phyloP scores from a whole-genome alignment of 2,329 filamentous ascomycete genomes.

The Ascochyta clinopodiicola region DNA sequence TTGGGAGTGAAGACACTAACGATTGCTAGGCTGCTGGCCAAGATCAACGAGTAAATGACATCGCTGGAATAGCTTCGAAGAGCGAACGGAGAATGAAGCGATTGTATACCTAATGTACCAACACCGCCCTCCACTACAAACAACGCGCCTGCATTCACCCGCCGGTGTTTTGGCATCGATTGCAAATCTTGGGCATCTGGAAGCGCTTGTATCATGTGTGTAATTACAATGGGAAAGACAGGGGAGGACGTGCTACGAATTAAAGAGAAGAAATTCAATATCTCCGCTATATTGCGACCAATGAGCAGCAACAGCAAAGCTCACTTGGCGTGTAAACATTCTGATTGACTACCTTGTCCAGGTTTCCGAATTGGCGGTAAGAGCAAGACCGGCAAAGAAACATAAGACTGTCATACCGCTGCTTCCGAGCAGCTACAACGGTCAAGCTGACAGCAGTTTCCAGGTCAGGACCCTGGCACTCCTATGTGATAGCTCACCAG shows the following conservation, averaged over 20 bases:
- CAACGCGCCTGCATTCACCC: conserved; percentile 36
- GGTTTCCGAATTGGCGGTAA: too few species aligned
- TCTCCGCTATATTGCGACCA: conserved; percentile 22
- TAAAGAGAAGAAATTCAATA: conserved; percentile 23
- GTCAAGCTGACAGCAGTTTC: too few species aligned
- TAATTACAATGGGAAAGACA: conserved; percentile 16
- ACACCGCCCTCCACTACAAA: conserved; percentile 24
- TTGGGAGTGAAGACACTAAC: background rate
- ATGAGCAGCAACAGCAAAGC: too few species aligned
- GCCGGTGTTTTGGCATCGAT: conserved; percentile 40
- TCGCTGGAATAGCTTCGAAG: too few species aligned
- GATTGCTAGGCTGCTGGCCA: conserved; percentile 80
- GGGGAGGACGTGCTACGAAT: conserved; percentile 8
- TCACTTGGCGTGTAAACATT: too few species aligned
- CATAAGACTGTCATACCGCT: too few species aligned
- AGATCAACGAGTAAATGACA: conserved; percentile 87
- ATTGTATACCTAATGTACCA: conserved; percentile 42
- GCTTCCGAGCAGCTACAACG: too few species aligned
- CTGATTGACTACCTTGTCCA: too few species aligned
- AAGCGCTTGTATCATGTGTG: conserved; percentile 17
- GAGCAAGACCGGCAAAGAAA: too few species aligned
- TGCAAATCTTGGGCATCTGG: conserved; percentile 15
- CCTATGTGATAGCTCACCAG: conserved; percentile 22
- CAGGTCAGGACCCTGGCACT: too few species aligned
- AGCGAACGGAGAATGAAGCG: background rate